Conservation (phyloP, 2,329 filamentous ascomycete genomes). For the Xylaria sp. region DNA sequence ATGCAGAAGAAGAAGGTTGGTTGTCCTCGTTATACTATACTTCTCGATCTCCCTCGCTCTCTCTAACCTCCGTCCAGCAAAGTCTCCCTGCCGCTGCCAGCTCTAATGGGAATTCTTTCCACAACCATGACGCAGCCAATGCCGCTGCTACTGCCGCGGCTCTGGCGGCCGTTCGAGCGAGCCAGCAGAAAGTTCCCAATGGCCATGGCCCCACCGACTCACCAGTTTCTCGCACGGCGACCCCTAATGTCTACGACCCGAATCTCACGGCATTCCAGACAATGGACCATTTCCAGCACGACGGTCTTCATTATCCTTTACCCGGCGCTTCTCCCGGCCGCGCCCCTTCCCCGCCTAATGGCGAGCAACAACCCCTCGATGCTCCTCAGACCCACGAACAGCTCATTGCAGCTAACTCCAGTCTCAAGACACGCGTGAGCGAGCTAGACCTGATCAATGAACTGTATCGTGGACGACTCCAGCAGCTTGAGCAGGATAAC, state of each 20-base stretch:
- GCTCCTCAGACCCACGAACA: slow-evolving; percentile 79
- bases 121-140: slow-evolving; percentile 57
- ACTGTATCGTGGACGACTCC: slow-evolving; percentile 76
- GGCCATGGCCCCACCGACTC: slow-evolving; percentile 74
- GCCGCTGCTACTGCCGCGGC: slow-evolving; percentile 63
- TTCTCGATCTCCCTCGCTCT: neutral
- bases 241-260: slow-evolving; percentile 75
- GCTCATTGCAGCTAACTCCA: slow-evolving; percentile 78
- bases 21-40: slow-evolving; percentile 14
- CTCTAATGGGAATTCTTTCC: slow-evolving; percentile 66
- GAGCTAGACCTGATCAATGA: slow-evolving; percentile 96
- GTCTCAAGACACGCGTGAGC: slow-evolving; percentile 91
- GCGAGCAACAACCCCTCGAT: slow-evolving; percentile 68
- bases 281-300: slow-evolving; percentile 71
- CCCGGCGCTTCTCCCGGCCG: slow-evolving; percentile 60
- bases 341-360: slow-evolving; percentile 55
- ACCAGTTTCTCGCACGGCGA: slow-evolving; percentile 78
- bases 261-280: slow-evolving; percentile 81
- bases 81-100: slow-evolving; percentile 52
- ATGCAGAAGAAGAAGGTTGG: slow-evolving; percentile 78
- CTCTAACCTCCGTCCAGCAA: slow-evolving; percentile 43
- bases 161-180: slow-evolving; percentile 58
- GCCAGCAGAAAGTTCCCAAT: slow-evolving; percentile 71
- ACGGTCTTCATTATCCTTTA: slow-evolving; percentile 57
- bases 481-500: slow-evolving; percentile 79